Evolutionary conservation across 805 yeast genomes (phyloP), one percentile per base, ranked within the genome.

Genomic region (Metschnikowia cubensis): DNA sequence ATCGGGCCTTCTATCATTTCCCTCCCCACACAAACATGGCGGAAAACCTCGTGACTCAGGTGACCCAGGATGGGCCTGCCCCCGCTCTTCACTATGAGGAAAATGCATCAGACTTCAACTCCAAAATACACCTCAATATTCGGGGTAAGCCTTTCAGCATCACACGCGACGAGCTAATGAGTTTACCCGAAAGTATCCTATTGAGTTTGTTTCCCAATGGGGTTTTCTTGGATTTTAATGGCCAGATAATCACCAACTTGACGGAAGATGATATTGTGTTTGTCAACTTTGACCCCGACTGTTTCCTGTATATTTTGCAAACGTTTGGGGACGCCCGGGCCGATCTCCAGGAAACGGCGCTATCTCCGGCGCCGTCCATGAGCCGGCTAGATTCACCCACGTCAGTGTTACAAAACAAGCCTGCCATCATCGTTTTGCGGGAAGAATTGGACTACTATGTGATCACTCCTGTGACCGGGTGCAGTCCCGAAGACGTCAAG

Each of bases 371-470:
- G 47, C 58, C 56, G 4, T 58, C 64, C 25, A 14, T 50, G 42
- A 54, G 51, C 55, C 56, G 51, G 51, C 57, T 42, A 43, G 60
- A 53, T 46, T 64, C 55, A 33, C 85, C 82, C 52, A 79, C 85
- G 2, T 83, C 81, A 42, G 81, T 90, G 3, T 71, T 91, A 53
- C 83, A 81, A 55, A 83, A 82, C 53, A 87, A 89, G 57, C 99
- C 98, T 0, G 85, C 96, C 0, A 84, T 94, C 40, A 89, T 94
- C 49, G 97, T 92, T 3, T 74, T 94, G 48, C 76, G 97, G 54
- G 99, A 94, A 66, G 99, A 94, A 67, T 76, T 94, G 57, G 99
- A 94, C 64, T 94, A 81, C 68, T 94, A 91, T 67, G 88, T 95
- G 55, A 84, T 94, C 15, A 95, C 97, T 2, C 91, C 89, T 39